Evolutionary conservation across 2,329 filamentous ascomycete species (phyloP), one percentile per base, ranked within the genome.

Genomic region (Colletotrichum falcatum): DNA sequence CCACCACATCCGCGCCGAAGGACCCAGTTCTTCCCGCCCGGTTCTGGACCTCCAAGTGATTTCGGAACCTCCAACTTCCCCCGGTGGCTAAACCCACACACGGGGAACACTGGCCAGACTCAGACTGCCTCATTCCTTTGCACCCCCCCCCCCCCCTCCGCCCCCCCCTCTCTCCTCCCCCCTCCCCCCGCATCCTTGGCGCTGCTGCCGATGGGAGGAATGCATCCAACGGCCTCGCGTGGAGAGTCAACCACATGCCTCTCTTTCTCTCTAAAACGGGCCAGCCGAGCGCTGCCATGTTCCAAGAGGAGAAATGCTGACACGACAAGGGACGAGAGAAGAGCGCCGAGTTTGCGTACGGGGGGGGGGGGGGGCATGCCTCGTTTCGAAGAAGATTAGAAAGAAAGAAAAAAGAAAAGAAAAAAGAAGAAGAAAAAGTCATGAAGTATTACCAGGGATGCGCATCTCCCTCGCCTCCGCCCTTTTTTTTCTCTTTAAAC

Each of bases 101-200:
- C 26, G 62, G 62, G 62, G 7, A 65, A 33, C 44, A 55, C 62
- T 54, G 37, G 42, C 7, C 16, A n/a, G n/a, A n/a, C n/a, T n/a
- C 54, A 44, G 30, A 65, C 33, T 56, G n/a, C 12, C 44, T n/a
- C 44, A 9, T 44, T n/a, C 23, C 1, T 16, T n/a, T n/a, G n/a
- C n/a, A n/a, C n/a, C n/a, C n/a, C n/a, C n/a, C n/a, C n/a, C n/a
- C n/a, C n/a, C n/a, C n/a, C n/a, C n/a, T n/a, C n/a, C n/a, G n/a
- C n/a, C n/a, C n/a, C n/a, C n/a, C n/a, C n/a, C n/a, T n/a, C n/a
- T n/a, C n/a, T n/a, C n/a, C n/a, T n/a, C n/a, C n/a, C n/a, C n/a
- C n/a, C n/a, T n/a, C n/a, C 12, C 39, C n/a, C 42, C 42, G 20
- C 49, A 18, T 30, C 26, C 28, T 53, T 53, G 49, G 26, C 16